Evolutionary conservation across 179 eudicot species (phyloP), one percentile per base, ranked within the genome.

Genomic region (Silene vulgaris): DNA sequence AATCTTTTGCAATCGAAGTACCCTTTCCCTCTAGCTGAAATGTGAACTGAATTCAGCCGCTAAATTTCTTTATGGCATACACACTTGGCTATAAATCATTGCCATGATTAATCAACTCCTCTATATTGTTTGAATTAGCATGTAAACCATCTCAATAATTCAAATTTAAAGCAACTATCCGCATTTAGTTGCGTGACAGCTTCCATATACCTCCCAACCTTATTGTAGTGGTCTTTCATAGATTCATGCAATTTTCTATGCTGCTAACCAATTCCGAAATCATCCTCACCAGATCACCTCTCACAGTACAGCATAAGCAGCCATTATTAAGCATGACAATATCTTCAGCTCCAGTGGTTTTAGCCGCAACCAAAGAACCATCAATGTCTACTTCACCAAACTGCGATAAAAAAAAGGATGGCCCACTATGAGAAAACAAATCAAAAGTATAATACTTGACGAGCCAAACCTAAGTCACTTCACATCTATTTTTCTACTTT

Each of bases 231-330:
- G 9, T 61, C 65, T 61, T 61, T 61, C 65, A 61, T 20, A 20
- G 65, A 61, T 1, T 13, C 65, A 20, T 20, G 29, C 1, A 61
- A 20, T 8, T 61, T 61, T 11, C 12, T 61, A 61, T 61, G 65
- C 69, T 86, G 69, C 65, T 82, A 45, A 96, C 99, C 75, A 96
- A 84, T 57, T 96, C 97, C 30, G 84, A 65, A 62, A 96, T 96
- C 99, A 96, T 96, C 80, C 92, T 85, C 81, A 93, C 98, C 23
- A 96, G 96, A 84, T 96, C 99, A 12, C 99, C 99, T 84, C 98
- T 91, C 76, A 96, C 98, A n/a, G 99, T 96, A 84, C 99, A 96
- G 68, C 98, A 93, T 28, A 96, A 84, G 80, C 99, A 96, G 64
- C 99, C 99, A 48, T 96, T 96, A 67, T 96, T 96, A 68, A 96